These are phyloP conservation scores for Aspergillus indologenus DNA, from an alignment of 495 filamentous ascomycete species.

Conservation along the genomic window DNA sequence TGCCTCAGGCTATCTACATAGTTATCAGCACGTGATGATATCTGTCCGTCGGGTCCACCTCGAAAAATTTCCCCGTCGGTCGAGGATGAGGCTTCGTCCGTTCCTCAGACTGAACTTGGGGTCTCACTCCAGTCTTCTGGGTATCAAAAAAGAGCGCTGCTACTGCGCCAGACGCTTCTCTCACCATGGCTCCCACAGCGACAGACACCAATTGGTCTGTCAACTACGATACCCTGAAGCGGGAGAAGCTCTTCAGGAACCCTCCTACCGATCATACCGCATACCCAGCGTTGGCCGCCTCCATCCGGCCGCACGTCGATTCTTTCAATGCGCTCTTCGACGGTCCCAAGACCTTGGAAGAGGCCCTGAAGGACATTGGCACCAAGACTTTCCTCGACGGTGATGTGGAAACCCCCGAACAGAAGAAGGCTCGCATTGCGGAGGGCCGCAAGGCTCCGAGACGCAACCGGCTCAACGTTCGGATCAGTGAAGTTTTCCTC, in stretches of 20 bases:
- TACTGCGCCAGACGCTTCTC: background rate
- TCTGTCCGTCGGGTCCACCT: slow-evolving; percentile 38
- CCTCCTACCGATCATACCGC: slow-evolving; percentile 84
- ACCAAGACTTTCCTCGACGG: slow-evolving; percentile 84
- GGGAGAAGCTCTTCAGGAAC: slow-evolving; percentile 82
- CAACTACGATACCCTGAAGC: slow-evolving; percentile 73
- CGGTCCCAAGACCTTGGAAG: slow-evolving; percentile 63
- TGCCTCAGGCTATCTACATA: slow-evolving; percentile 18
- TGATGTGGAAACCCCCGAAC: slow-evolving; percentile 45
- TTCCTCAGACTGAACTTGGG: slow-evolving; percentile 19
- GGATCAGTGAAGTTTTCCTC: slow-evolving; percentile 72
- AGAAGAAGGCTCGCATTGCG: slow-evolving; percentile 38
- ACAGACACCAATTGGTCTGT: slow-evolving; percentile 78
- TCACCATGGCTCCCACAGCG: slow-evolving; percentile 43
- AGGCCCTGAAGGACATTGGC: slow-evolving; percentile 82
- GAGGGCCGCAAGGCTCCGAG: slow-evolving; percentile 47
- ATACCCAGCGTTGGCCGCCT: slow-evolving; percentile 79
- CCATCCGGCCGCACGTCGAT: slow-evolving; percentile 85
- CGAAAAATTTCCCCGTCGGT: slow-evolving; percentile 47
- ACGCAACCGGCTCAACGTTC: slow-evolving; percentile 69
- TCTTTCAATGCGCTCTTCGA: slow-evolving; percentile 95
- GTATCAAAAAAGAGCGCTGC: slow-evolving; percentile 13
- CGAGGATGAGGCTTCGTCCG: slow-evolving; percentile 21
- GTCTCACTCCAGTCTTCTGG: slow-evolving; percentile 26
- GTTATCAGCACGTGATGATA: slow-evolving; percentile 53